phyloP scores from a whole-genome alignment of 768 basidiomycete genomes.

The Scleroderma bovista region DNA sequence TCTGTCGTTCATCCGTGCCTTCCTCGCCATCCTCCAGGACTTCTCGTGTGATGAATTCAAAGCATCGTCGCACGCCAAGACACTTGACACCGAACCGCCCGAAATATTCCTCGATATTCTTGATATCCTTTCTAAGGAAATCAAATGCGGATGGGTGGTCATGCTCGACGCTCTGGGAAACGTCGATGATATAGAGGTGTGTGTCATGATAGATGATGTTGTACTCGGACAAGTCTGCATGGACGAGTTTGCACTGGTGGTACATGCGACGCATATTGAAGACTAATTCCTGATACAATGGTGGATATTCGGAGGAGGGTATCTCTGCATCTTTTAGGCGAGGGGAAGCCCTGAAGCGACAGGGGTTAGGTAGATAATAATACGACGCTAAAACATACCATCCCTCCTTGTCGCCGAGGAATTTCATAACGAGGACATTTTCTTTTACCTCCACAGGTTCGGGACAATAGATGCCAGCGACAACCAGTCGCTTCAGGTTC shows the following conservation, averaged over 20 bases:
- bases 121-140: slow-evolving; percentile 88
- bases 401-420: slow-evolving; percentile 76
- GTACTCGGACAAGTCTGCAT: slow-evolving; percentile 98
- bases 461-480: slow-evolving; percentile 84
- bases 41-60: slow-evolving; percentile 81
- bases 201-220: slow-evolving; percentile 85
- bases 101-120: slow-evolving; percentile 93
- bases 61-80: slow-evolving; percentile 75
- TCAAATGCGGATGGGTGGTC: slow-evolving; percentile 97
- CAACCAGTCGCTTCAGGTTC: slow-evolving; percentile 77
- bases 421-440: slow-evolving; percentile 95
- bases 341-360: slow-evolving; percentile 71
- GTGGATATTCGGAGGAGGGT: slow-evolving; percentile 41
- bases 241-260: slow-evolving; percentile 87
- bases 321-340: slow-evolving; percentile 86
- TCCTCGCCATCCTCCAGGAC: slow-evolving; percentile 29
- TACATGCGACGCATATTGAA: slow-evolving; percentile 80
- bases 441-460: slow-evolving; percentile 91
- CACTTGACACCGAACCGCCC: slow-evolving; percentile 64
- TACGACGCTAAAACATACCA: slow-evolving; percentile 48
- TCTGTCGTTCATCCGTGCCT: slow-evolving; percentile 20
- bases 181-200: slow-evolving; percentile 92
- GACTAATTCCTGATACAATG: slow-evolving; percentile 75
- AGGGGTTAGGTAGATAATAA: neutral
- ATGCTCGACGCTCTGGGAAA: slow-evolving; percentile 97